Percentiles rank a stretch among this genome's conserved stretches.
These are phyloP conservation scores for Amphirosellinia nigrospora DNA, from an alignment of 495 filamentous ascomycete genomes.

Conservation along the genomic window DNA sequence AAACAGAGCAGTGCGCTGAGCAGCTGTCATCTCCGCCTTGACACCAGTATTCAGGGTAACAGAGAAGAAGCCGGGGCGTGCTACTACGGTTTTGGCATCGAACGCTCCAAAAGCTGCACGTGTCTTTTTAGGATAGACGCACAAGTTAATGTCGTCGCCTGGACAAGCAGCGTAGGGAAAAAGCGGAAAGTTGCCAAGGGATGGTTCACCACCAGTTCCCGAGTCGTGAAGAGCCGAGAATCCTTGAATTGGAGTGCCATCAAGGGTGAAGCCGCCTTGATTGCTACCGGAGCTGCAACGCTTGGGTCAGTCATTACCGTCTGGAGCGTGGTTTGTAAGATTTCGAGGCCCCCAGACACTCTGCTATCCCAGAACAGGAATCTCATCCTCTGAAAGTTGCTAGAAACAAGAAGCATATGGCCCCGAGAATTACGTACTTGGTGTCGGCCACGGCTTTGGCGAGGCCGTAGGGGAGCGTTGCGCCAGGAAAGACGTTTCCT, in stretches of 20 bases:
- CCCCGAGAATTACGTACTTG: too few species aligned
- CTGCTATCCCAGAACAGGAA: too few species aligned
- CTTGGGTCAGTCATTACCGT: too few species aligned
- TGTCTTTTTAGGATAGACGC: slow-evolving; percentile 62
- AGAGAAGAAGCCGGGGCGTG: slow-evolving; percentile 71
- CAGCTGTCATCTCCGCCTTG: slow-evolving; percentile 70
- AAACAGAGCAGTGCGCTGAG: slow-evolving; percentile 70
- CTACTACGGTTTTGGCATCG: slow-evolving; percentile 58
- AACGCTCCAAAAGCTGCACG: slow-evolving; percentile 45
- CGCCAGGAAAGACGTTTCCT: slow-evolving; percentile 79
- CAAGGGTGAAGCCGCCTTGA: slow-evolving; percentile 75
- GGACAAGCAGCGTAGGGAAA: slow-evolving; percentile 72
- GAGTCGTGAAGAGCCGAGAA: slow-evolving; percentile 75
- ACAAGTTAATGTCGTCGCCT: slow-evolving; percentile 67
- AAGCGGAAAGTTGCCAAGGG: slow-evolving; percentile 76
- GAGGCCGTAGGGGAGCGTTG: slow-evolving; percentile 77
- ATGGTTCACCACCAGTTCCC: slow-evolving; percentile 72
- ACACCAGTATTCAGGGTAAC: slow-evolving; percentile 65
- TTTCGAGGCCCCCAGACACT: too few species aligned
- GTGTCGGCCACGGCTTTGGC: slow-evolving; percentile 80
- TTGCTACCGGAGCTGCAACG: slow-evolving; percentile 65
- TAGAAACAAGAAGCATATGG: too few species aligned
- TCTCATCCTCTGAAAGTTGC: too few species aligned
- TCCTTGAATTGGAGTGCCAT: slow-evolving; percentile 65
- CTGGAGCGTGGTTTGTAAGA: too few species aligned